These are phyloP conservation scores for Umbelopsis sp. DNA, from an alignment of 371 early-diverging fungal species.

Conservation along the genomic window DNA sequence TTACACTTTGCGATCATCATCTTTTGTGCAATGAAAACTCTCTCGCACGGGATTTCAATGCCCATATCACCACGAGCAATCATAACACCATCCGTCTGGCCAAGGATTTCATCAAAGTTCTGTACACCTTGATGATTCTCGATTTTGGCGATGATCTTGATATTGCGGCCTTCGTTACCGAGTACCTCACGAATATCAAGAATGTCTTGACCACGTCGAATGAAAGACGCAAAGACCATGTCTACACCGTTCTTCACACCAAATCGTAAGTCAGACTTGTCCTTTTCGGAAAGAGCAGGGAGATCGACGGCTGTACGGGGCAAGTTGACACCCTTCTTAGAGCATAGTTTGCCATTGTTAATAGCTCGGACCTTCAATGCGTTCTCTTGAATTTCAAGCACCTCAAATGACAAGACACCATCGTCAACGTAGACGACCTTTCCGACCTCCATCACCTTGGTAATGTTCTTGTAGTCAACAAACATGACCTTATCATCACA, in stretches of 20 bases:
- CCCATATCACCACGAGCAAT: slow-evolving; percentile 99
- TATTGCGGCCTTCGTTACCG: slow-evolving; percentile 76
- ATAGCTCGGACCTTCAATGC: slow-evolving; percentile 73
- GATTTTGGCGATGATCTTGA: slow-evolving; percentile 96
- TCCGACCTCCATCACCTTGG: slow-evolving; percentile 79
- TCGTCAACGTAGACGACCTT: slow-evolving; percentile 89
- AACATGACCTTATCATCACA: slow-evolving; percentile 80
- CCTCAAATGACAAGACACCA: slow-evolving; percentile 85
- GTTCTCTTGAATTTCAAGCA: slow-evolving; percentile 65
- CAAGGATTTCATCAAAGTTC: slow-evolving; percentile 97
- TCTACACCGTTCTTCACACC: slow-evolving; percentile 95
- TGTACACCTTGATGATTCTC: slow-evolving; percentile 95
- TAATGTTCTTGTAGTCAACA: slow-evolving; percentile 88
- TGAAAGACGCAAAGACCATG: slow-evolving; percentile 97
- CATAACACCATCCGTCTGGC: slow-evolving; percentile 98
- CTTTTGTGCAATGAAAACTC: slow-evolving; percentile 95
- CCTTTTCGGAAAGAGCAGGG: slow-evolving; percentile 95
- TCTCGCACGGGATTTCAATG: slow-evolving; percentile 93
- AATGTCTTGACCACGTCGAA: slow-evolving; percentile 90
- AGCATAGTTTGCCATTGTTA: slow-evolving; percentile 77
- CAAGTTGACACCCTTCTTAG: slow-evolving; percentile 89
- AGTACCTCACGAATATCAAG: slow-evolving; percentile 79
- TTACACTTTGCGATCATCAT: slow-evolving; percentile 97
- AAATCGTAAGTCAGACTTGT: slow-evolving; percentile 88
- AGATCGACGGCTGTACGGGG: slow-evolving; percentile 88